These are phyloP conservation scores for Camelina hispida DNA, from an alignment of 345 rosid species.

Conservation along the genomic window DNA sequence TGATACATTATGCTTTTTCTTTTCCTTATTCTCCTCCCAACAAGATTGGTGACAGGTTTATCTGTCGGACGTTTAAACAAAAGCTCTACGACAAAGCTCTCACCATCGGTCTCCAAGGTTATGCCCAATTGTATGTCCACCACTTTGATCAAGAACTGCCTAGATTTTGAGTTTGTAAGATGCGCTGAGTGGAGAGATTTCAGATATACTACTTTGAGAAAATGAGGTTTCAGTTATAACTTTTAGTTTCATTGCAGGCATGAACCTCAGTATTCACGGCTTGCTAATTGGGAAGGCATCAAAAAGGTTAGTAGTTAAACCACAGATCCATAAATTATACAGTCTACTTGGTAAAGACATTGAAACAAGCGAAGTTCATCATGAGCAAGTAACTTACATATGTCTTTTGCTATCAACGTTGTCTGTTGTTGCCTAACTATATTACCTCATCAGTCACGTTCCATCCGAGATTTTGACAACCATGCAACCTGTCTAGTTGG, in stretches of 20 bases:
- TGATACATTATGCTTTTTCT: slow-evolving; percentile 16
- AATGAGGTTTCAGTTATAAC: slow-evolving; percentile 31
- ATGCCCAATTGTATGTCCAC: slow-evolving; percentile 72
- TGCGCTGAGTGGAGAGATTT: slow-evolving; percentile 12
- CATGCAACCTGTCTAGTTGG: slow-evolving; percentile 84
- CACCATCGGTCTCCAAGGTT: slow-evolving; percentile 86
- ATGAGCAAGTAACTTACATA: background rate
- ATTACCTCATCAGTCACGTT: slow-evolving; percentile 64
- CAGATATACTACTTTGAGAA: slow-evolving; percentile 11
- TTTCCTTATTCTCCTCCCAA: slow-evolving; percentile 20
- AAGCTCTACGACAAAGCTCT: slow-evolving; percentile 84
- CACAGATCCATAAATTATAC: background rate
- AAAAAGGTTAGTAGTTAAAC: slow-evolving; percentile 59
- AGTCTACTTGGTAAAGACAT: background rate
- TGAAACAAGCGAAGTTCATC: slow-evolving; percentile 17
- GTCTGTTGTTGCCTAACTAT: slow-evolving; percentile 22
- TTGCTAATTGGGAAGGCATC: slow-evolving; percentile 97
- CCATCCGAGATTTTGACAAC: slow-evolving; percentile 83
- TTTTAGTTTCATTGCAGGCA: slow-evolving; percentile 59
- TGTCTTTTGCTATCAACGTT: slow-evolving; percentile 21
- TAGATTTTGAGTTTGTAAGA: slow-evolving; percentile 28
- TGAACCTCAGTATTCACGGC: slow-evolving; percentile 81
- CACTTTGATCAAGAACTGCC: slow-evolving; percentile 29
- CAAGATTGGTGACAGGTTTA: slow-evolving; percentile 89
- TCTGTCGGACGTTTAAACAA: slow-evolving; percentile 69